A percentile compares a stretch with the other conserved stretches of the same genome.
Conservation (phyloP, 2,329 filamentous ascomycete genomes). For the Rutstroemia sp. region DNA sequence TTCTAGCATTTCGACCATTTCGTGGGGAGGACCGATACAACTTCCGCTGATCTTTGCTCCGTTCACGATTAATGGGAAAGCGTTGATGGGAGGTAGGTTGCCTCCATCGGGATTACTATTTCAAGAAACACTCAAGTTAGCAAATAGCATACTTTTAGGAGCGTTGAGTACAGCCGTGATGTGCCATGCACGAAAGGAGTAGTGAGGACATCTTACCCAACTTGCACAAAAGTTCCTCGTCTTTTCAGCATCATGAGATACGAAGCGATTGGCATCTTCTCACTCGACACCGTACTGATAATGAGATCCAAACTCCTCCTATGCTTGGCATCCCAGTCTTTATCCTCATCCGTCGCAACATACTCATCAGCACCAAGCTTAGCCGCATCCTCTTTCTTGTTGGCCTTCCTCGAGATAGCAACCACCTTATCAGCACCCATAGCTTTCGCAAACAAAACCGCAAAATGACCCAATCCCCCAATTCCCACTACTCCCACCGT, state of each 20-base stretch:
- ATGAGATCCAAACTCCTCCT: constrained; percentile 48
- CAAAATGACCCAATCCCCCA: constrained; percentile 65
- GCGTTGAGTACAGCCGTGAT: too few species aligned
- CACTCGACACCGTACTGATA: constrained; percentile 47
- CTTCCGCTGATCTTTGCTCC: too few species aligned
- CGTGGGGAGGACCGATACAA: too few species aligned
- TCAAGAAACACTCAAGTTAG: too few species aligned
- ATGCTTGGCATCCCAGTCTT: constrained; percentile 53
- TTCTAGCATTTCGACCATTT: too few species aligned
- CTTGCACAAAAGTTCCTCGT: constrained; percentile 55
- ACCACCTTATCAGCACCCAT: constrained; percentile 60
- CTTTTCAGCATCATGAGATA: constrained; percentile 54
- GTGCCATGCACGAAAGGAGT: too few species aligned
- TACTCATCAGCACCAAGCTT: constrained; percentile 54
- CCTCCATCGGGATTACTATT: too few species aligned
- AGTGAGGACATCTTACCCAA: constrained; percentile 36
- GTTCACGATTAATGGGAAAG: too few species aligned
- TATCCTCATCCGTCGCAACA: constrained; percentile 43
- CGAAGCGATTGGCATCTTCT: constrained; percentile 53
- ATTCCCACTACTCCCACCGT: constrained; percentile 60
- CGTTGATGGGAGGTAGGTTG: too few species aligned
- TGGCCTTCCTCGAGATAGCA: constrained; percentile 52
- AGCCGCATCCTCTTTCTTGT: constrained; percentile 52
- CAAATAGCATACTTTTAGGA: too few species aligned
- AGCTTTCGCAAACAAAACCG: constrained; percentile 62